Percentiles rank a stretch among this genome's conserved stretches.
Conservation (phyloP, 1,284 basidiomycete genomes). For the Sporisorium reilianum region DNA sequence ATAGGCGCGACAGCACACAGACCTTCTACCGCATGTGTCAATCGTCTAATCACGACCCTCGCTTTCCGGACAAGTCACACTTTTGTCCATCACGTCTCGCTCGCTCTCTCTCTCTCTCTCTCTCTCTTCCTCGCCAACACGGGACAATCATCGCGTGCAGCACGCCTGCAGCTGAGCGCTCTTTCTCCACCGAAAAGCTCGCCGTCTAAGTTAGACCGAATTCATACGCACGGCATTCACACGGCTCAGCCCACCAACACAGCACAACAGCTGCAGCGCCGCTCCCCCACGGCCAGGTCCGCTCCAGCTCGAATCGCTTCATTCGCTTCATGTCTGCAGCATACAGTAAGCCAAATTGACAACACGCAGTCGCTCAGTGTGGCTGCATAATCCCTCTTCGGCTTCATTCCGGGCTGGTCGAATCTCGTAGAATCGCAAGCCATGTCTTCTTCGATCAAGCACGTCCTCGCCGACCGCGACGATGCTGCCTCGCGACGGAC, state of each 20-base stretch:
- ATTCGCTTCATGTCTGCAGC: too few species aligned
- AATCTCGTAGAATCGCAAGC: too few species aligned
- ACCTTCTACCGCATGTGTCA: neutral
- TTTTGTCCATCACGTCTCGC: too few species aligned
- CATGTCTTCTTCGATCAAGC: slow-evolving; percentile 13
- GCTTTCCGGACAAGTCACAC: neutral
- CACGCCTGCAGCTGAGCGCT: neutral
- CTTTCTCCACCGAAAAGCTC: neutral
- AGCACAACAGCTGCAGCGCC: neutral
- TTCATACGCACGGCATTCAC: neutral
- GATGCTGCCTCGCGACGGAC: slow-evolving; percentile 15
- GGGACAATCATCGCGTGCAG: neutral
- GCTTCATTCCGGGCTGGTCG: slow-evolving; percentile 23
- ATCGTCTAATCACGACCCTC: neutral
- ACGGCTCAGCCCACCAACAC: neutral
- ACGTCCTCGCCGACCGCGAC: neutral
- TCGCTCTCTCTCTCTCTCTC: too few species aligned
- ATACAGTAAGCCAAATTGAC: too few species aligned
- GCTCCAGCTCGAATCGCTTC: neutral
- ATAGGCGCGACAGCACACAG: neutral
- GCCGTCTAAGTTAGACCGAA: neutral
- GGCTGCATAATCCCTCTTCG: neutral
- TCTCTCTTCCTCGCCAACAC: neutral
- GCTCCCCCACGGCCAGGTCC: neutral
- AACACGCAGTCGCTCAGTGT: neutral